Evolutionary conservation across 306 rosid species (phyloP).

Genomic region (Corylus americana): DNA sequence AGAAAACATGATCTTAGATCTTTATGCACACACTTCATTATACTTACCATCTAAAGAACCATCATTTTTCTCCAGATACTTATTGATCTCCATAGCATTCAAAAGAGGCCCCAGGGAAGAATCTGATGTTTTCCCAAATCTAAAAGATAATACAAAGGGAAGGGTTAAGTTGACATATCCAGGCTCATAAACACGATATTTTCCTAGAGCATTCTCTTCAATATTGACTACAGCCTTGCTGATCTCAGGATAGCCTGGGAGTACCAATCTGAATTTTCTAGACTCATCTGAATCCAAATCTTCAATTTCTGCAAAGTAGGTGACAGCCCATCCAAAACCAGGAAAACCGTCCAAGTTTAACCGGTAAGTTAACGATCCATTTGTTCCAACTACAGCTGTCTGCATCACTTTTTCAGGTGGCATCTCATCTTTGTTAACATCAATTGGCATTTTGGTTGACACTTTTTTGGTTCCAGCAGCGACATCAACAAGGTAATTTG

Average conservation of each 20-base stretch:
- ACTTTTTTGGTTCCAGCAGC: slow-evolving; percentile 82
- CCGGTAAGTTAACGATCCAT: slow-evolving; percentile 87
- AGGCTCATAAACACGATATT: slow-evolving; percentile 88
- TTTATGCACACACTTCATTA: background rate
- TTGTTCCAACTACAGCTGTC: slow-evolving; percentile 88
- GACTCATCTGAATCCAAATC: slow-evolving; percentile 63
- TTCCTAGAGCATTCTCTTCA: slow-evolving; percentile 90
- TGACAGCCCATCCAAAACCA: slow-evolving; percentile 74
- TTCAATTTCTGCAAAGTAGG: slow-evolving; percentile 96
- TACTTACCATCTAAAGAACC: slow-evolving; percentile 84
- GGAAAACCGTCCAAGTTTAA: slow-evolving; percentile 94
- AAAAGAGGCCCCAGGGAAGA: slow-evolving; percentile 85
- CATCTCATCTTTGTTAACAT: slow-evolving; percentile 57
- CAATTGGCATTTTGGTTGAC: slow-evolving; percentile 68
- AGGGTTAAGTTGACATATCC: slow-evolving; percentile 73
- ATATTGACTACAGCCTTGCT: slow-evolving; percentile 85
- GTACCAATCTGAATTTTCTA: slow-evolving; percentile 86
- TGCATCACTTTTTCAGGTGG: slow-evolving; percentile 95
- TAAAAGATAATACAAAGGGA: slow-evolving; percentile 80
- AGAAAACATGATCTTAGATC: slow-evolving; percentile 18
- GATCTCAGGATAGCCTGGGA: slow-evolving; percentile 65
- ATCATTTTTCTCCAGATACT: slow-evolving; percentile 69
- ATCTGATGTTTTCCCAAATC: slow-evolving; percentile 77
- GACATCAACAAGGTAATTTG: slow-evolving; percentile 91
- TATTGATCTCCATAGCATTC: slow-evolving; percentile 93